These are phyloP conservation scores for Podila epigama DNA, from an alignment of 192 early-diverging fungal genomes.

Conservation along the genomic window DNA sequence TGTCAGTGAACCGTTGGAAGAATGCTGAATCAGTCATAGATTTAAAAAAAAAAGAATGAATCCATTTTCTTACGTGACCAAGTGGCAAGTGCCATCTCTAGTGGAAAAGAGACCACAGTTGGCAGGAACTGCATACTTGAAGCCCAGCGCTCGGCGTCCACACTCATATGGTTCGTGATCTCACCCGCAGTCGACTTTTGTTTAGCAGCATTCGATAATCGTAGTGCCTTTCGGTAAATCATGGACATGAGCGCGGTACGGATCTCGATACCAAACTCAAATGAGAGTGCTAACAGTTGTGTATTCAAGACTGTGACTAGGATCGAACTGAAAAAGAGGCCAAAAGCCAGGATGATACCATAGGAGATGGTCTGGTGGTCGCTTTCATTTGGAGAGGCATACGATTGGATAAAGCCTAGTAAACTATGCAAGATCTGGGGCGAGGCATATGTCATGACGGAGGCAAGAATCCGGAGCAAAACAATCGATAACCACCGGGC, in stretches of 20 bases:
- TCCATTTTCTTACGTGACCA: not conserved
- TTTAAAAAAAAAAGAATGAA: too few relatives aligned
- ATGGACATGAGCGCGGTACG: constrained; percentile 44
- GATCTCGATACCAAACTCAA: constrained; percentile 26
- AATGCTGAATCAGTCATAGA: too few relatives aligned
- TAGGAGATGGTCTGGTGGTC: constrained; percentile 13
- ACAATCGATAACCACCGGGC: constrained; percentile 9
- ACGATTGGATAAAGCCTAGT: constrained; percentile 30
- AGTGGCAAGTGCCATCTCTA: constrained; percentile 6
- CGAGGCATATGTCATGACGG: constrained; percentile 26
- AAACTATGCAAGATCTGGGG: constrained; percentile 33
- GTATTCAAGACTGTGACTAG: constrained; percentile 17
- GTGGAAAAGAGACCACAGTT: constrained; percentile 5
- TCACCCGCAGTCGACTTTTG: constrained; percentile 41
- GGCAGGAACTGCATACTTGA: not conserved
- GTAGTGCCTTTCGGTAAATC: constrained; percentile 44
- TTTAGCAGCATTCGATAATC: constrained; percentile 21
- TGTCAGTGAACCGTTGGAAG: too few relatives aligned
- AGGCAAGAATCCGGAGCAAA: constrained; percentile 10
- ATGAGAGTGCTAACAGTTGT: not conserved
- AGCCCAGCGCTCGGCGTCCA: constrained; percentile 43
- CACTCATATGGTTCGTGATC: constrained; percentile 48
- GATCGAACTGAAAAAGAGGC: constrained; percentile 26
- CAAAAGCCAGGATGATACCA: constrained; percentile 38
- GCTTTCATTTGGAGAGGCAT: not conserved